Evolutionary conservation across 345 rosid genomes (phyloP), one percentile per base, ranked within the genome.

Genomic region (Brassica napus): DNA sequence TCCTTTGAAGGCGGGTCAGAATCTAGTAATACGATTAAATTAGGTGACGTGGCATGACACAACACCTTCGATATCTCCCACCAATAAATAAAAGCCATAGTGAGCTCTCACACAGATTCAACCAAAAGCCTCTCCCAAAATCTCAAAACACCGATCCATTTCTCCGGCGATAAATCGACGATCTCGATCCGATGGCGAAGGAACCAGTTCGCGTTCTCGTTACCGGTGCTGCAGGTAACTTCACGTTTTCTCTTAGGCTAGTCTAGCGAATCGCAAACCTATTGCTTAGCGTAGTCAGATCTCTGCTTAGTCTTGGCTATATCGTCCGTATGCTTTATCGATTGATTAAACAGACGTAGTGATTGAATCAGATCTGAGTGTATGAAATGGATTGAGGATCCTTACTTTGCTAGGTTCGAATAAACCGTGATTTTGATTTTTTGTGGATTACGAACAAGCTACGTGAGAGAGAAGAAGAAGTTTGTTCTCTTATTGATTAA

Each of bases 171-270:
- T 72, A 16, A 16, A 37, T 24, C 74, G 21, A 66, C 77, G 68
- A 70, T 81, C 83, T 67, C 26, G 78, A 75, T 69, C 72, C 85
- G 81, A 93, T 95, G 99, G 99, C 91, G 28, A 92, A 89, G 78
- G 94, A 91, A 66, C 97, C 97, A 30, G 94, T 86, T 74, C 98
- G 98, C 83, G 97, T 95, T 63, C 99, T 95, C 79, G 98, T 95
- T 68, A 95, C 98, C 57, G 99, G 98, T 3, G 99, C 99, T 77
- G 99, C 99, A 83, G 99, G 99, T 95, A 87, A 58, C 73, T 12
- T 32, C 71, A 1, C 30, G 0, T 57, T 24, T 23, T 4, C 9
- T 31, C 58, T 28, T 2, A 28, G 28, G 37, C n/a, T 71, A 16
- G 71, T 71, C 18, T 65, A 16, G 71, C 66, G 37, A 57, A 21